Evolutionary conservation across 2,329 filamentous ascomycete species (phyloP).

Genomic region (Xylaria arbuscula): DNA sequence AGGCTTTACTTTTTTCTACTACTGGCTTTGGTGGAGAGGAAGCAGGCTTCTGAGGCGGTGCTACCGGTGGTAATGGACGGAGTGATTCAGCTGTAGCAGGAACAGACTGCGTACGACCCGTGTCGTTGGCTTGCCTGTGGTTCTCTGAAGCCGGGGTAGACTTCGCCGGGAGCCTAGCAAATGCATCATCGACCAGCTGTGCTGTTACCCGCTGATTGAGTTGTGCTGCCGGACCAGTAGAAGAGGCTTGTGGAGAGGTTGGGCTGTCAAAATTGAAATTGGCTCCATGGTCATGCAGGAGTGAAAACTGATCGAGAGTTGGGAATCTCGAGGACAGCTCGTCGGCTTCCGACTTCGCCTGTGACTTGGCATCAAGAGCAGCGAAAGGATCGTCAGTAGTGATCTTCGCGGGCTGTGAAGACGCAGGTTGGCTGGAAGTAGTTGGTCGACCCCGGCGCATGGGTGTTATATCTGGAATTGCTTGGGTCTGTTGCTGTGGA

Average conservation of each 20-base stretch:
- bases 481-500: slow-evolving; percentile 70
- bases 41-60: slow-evolving; percentile 49
- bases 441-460: slow-evolving; percentile 89
- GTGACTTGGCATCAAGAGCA: slow-evolving; percentile 78
- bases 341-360: slow-evolving; percentile 68
- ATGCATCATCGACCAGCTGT: slow-evolving; percentile 85
- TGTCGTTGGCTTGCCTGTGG: slow-evolving; percentile 49
- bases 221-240: slow-evolving; percentile 58
- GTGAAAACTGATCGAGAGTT: slow-evolving; percentile 89
- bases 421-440: slow-evolving; percentile 52
- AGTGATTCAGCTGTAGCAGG: slow-evolving; percentile 39
- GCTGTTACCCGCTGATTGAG: slow-evolving; percentile 76
- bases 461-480: slow-evolving; percentile 88
- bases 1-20: slow-evolving; percentile 67
- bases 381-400: slow-evolving; percentile 87
- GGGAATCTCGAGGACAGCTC: slow-evolving; percentile 89
- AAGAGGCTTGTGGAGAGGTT: slow-evolving; percentile 54
- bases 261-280: slow-evolving; percentile 84
- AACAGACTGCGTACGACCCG: slow-evolving; percentile 48
- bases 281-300: slow-evolving; percentile 84
- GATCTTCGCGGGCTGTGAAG: slow-evolving; percentile 70
- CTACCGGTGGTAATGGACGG: slow-evolving; percentile 50
- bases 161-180: slow-evolving; percentile 62
- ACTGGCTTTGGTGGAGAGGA: slow-evolving; percentile 57
- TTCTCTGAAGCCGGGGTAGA: slow-evolving; percentile 45